phyloP scores from a whole-genome alignment of 371 early-diverging fungal genomes.

The Mucor mucedo region DNA sequence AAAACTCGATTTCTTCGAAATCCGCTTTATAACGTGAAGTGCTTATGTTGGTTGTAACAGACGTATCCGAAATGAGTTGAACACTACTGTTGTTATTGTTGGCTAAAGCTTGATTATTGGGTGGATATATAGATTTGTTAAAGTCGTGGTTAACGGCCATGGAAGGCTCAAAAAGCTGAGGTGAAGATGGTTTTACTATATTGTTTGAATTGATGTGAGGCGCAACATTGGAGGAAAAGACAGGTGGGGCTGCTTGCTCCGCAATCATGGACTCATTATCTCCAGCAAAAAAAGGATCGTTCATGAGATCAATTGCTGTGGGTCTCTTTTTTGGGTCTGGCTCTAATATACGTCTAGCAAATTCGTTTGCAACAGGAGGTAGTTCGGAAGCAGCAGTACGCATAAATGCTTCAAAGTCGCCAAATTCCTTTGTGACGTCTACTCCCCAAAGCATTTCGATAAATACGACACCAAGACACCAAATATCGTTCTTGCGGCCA shows the following conservation, averaged over 20 bases:
- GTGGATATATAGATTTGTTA: constrained; percentile 16
- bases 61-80: background rate
- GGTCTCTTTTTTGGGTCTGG: constrained; percentile 69
- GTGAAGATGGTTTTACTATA: background rate
- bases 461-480: constrained; percentile 74
- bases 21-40: constrained; percentile 81
- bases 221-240: constrained; percentile 19
- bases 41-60: constrained; percentile 9
- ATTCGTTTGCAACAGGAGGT: constrained; percentile 50
- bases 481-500: constrained; percentile 78
- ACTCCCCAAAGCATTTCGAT: constrained; percentile 78
- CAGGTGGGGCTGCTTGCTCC: constrained; percentile 25
- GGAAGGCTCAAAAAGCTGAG: constrained; percentile 23
- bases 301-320: constrained; percentile 70
- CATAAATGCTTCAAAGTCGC: constrained; percentile 61
- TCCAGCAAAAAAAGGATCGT: constrained; percentile 67
- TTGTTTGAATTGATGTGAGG: constrained; percentile 23
- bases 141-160: constrained; percentile 11
- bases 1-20: constrained; percentile 92
- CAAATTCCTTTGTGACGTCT: constrained; percentile 60
- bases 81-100: background rate
- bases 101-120: constrained; percentile 6
- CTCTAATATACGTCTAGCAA: constrained; percentile 63
- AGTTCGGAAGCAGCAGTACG: constrained; percentile 54
- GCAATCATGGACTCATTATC: constrained; percentile 23